These are phyloP conservation scores for Melampsora abietis-canadensis DNA, from an alignment of 1,284 basidiomycete species.

Conservation along the genomic window DNA sequence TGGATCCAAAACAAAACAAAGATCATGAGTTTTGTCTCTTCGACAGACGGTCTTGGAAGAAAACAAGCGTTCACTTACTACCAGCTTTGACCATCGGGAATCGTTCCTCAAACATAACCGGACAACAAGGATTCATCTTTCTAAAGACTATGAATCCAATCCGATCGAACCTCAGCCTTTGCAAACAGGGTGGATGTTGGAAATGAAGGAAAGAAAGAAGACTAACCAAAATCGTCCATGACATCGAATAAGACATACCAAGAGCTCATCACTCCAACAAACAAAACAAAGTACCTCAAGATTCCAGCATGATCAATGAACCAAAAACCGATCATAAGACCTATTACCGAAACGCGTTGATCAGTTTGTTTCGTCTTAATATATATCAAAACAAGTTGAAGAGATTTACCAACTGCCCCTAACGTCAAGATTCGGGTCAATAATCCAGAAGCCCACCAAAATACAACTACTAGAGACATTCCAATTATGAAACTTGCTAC, in stretches of 20 bases:
- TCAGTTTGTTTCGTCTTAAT: not conserved
- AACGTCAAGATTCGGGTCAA: slow-evolving; percentile 15
- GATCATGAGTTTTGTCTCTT: not conserved
- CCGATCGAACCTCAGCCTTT: not conserved
- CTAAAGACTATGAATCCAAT: slow-evolving; percentile 14
- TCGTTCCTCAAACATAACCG: slow-evolving; percentile 19
- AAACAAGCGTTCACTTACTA: not conserved
- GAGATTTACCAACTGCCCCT: slow-evolving; percentile 8
- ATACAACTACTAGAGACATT: slow-evolving; percentile 29
- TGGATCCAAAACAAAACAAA: not conserved
- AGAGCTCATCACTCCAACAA: slow-evolving; percentile 33
- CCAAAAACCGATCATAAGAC: slow-evolving; percentile 41
- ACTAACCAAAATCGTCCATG: slow-evolving; percentile 40
- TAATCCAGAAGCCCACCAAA: slow-evolving; percentile 34
- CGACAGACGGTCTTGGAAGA: not conserved
- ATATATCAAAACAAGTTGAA: not conserved
- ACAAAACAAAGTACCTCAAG: slow-evolving; percentile 32
- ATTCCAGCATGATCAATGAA: slow-evolving; percentile 41
- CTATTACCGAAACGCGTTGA: not conserved
- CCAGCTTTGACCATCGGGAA: slow-evolving; percentile 21
- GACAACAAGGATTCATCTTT: slow-evolving; percentile 34
- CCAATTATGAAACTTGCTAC: slow-evolving; percentile 35
- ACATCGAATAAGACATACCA: slow-evolving; percentile 39
- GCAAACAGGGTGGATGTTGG: not conserved
- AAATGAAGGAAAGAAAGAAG: slow-evolving; percentile 1